phyloP scores from a whole-genome alignment of 179 eudicot genomes.

The Pouteria campechiana region DNA sequence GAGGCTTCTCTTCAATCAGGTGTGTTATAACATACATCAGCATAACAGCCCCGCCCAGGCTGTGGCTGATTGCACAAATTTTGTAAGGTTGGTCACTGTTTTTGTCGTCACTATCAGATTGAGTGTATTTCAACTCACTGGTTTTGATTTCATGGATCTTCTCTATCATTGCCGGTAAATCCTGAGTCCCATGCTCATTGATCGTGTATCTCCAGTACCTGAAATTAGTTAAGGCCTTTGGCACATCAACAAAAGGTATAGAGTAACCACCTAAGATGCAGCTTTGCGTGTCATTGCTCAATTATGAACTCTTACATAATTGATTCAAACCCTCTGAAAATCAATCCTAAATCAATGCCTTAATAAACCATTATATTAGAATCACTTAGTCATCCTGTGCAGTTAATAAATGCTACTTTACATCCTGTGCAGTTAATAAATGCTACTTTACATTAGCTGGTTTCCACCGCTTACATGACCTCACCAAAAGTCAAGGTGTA shows the following conservation, averaged over 20 bases:
- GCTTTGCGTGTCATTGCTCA: too few species aligned
- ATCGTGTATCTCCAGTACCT: constrained; percentile 96
- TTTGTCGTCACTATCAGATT: constrained; percentile 29
- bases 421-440: too few species aligned
- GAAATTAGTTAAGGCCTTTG: constrained; percentile 2
- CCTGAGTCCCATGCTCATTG: constrained; percentile 89
- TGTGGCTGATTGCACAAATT: constrained; percentile 74
- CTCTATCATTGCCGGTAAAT: constrained; percentile 81
- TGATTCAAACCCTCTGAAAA: too few species aligned
- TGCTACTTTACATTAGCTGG: too few species aligned
- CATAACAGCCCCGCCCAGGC: constrained; percentile 89
- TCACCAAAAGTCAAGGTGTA: too few species aligned
- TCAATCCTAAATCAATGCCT: too few species aligned
- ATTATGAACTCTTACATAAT: too few species aligned
- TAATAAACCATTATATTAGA: too few species aligned
- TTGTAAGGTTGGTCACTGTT: constrained; percentile 56
- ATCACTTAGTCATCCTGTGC: too few species aligned
- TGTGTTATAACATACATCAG: constrained; percentile 73
- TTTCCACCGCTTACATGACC: too few species aligned
- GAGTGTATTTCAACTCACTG: constrained; percentile 42
- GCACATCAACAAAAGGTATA: neutral
- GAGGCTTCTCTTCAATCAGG: constrained; percentile 52
- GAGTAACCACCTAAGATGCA: neutral
- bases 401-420: too few species aligned
- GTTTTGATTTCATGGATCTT: constrained; percentile 79